Conservation (phyloP, 169 alveolate species). For the Ichthyophthirius multifiliis region DNA sequence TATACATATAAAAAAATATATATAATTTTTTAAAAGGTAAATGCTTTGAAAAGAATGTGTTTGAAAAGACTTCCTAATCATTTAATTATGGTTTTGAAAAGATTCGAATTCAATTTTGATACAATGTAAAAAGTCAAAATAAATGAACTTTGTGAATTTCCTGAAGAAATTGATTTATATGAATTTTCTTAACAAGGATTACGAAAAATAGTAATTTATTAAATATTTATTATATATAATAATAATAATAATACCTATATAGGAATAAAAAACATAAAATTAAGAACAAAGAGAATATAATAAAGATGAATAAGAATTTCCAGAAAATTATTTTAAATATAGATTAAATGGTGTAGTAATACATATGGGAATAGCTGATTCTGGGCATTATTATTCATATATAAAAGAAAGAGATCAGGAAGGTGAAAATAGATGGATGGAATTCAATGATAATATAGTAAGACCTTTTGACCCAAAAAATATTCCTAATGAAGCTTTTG, state of each 20-base stretch:
- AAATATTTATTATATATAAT: neutral
- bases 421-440: conserved; percentile 67
- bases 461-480: conserved; percentile 61
- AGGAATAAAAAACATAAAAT: conserved; percentile 7
- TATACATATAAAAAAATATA: too few species aligned
- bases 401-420: conserved; percentile 63
- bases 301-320: conserved; percentile 42
- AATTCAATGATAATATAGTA: conserved; percentile 81
- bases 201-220: conserved; percentile 50
- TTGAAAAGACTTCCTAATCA: conserved; percentile 81
- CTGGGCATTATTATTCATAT: conserved; percentile 84
- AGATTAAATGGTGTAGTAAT: conserved; percentile 81
- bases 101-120: conserved; percentile 78
- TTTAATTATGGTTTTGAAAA: conserved; percentile 68
- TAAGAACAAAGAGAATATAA: conserved; percentile 26
- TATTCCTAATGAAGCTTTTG: conserved; percentile 79
- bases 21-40: too few species aligned
- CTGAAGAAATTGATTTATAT: conserved; percentile 77
- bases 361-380: conserved; percentile 85
- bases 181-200: conserved; percentile 74
- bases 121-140: conserved; percentile 75
- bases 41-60: conserved; percentile 73
- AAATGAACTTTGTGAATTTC: conserved; percentile 85
- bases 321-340: conserved; percentile 62
- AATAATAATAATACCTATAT: neutral